Base-by-base conservation (phyloP, 176 grass and related monocot genomes). In the Oryza meridionalis region DNA sequence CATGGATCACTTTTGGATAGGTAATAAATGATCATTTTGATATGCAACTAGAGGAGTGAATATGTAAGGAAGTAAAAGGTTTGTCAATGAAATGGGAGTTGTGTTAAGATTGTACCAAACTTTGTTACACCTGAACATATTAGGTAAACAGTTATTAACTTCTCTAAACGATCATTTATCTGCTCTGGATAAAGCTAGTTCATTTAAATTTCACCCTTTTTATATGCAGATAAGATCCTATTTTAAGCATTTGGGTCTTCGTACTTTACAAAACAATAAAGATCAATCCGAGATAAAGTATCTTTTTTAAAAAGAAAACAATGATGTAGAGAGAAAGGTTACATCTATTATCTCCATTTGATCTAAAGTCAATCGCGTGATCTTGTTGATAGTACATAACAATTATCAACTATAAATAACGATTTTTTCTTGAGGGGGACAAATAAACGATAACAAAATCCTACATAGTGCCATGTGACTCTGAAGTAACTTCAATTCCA, bases 401-500 rank as follows among this genome's bases (percentile, higher is more conserved):
- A 58, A 50, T 58, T 58, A 58, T 58, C 17, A 21, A 58, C 19
- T 58, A 8, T 19, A 58, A 58, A 58, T 58, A 58, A 21, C 53
- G 19, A n/a, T 7, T 43, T 43, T 43, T 43, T 43, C 29, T 43
- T 43, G 42, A 43, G 42, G 9, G 9, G 42, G 42, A 8, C 53
- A 58, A 58, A 58, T 58, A 58, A 55, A 21, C 6, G 6, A 58
- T 19, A 58, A 58, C n/a, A n/a, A 58, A 21, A n/a, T 58, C 53
- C 53, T 58, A 58, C 53, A 9, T 58, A 58, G 53, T 58, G 53
- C 53, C 53, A 58, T 58, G 53, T 58, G 53, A 58, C 53, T 58
- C 53, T 58, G 68, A 84, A 88, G 69, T 61, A 77, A 50, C 86
- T 88, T 84, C 68, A 31, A 7, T 84, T 67, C 16, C 8, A 84